phyloP scores from a whole-genome alignment of 2,329 filamentous ascomycete species.

The Fusarium hostae region DNA sequence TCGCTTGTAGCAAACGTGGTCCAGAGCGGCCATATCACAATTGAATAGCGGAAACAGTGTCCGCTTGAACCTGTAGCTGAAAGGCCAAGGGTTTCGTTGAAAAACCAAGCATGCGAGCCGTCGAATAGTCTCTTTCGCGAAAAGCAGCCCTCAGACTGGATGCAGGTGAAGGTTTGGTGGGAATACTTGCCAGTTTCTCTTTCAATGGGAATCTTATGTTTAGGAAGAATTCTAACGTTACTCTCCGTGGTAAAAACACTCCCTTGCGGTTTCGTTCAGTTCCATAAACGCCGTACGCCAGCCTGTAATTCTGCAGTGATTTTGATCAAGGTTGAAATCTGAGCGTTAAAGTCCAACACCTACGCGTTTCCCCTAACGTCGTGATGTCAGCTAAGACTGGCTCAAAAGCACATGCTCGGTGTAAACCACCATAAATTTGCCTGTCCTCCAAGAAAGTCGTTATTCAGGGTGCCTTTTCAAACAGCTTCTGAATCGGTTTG shows the following conservation, averaged over 20 bases:
- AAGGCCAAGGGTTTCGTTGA: neutral
- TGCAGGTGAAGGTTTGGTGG: neutral
- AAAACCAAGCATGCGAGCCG: neutral
- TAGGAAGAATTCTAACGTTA: neutral
- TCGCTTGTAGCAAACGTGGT: neutral
- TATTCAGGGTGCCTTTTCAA: conserved; percentile 75
- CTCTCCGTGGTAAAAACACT: neutral
- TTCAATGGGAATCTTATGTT: conserved; percentile 1
- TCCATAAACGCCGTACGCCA: conserved; percentile 16
- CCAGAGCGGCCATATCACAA: neutral
- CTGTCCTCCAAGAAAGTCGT: neutral
- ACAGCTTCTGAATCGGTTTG: conserved; percentile 79
- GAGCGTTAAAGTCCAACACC: neutral
- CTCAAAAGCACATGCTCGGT: neutral
- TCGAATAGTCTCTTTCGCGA: neutral
- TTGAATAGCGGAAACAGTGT: neutral
- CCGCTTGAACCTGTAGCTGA: neutral
- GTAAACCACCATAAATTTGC: neutral
- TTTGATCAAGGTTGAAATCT: neutral
- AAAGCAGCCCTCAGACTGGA: neutral
- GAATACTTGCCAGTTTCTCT: neutral
- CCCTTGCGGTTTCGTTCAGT: neutral
- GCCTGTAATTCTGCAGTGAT: neutral
- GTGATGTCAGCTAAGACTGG: neutral
- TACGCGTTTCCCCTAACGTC: neutral